Evolutionary conservation across 139 green algal species (phyloP), one percentile per base, ranked within the genome.

Genomic region (Nannochloris sp.): DNA sequence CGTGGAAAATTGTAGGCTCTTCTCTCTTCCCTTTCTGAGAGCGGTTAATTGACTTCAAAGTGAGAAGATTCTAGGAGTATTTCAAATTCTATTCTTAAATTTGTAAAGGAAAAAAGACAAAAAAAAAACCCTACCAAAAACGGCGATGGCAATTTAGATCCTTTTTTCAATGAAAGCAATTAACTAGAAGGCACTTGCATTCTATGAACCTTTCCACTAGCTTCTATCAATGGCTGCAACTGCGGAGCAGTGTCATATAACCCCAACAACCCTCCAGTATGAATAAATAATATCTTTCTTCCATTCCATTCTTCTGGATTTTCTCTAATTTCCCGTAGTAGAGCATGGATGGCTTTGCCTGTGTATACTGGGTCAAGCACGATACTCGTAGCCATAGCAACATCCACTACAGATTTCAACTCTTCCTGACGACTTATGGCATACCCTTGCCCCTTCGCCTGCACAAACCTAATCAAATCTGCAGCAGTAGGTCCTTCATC

Each of bases 351-450:
- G 1, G 90, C 92, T 70, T 97, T 97, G 59, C 91, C 90, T 4
- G 77, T 87, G 74, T 97, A 97, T 38, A 97, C 90, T 1, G 92
- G 91, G 75, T 97, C 92, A 27, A 96, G 61, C 24, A 93, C 54
- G n/a, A 92, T 72, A 44, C 89, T 90, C 3, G 90, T 96, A 0
- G 70, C 44, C 30, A 60, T 45, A 0, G 88, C 78, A 6, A 91
- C 73, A 0, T 82, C 76, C 68, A 81, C 45, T 7, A 90, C 75
- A 2, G 72, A 77, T 31, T 85, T 23, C 58, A 97, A 79, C 83
- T 97, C 92, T 3, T 91, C 81, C 2, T 83, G 57, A 2, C 59
- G 83, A 72, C 85, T 95, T 4, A 97, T 87, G 2, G 91, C 91
- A 58, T 97, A 97, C 3, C 92, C 92, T 10, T 67, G 51, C 0